phyloP scores from a whole-genome alignment of 2,329 filamentous ascomycete genomes.

The Fonsecaea monophora region DNA sequence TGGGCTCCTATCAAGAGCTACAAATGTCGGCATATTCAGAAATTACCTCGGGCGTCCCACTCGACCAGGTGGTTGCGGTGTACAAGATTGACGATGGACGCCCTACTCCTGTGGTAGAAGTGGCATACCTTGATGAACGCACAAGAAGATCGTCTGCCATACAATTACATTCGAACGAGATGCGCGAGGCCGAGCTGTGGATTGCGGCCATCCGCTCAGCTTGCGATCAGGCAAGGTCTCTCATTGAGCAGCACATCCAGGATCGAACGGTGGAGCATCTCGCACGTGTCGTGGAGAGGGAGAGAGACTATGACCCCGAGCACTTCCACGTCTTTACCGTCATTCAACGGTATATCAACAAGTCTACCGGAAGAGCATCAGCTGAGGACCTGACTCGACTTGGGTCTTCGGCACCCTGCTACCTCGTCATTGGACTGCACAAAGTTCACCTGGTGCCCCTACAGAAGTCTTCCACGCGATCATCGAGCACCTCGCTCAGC shows the following conservation, averaged over 20 bases:
- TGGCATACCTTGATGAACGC: constrained; percentile 72
- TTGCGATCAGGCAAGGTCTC: constrained; percentile 44
- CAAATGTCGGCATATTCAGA: constrained; percentile 65
- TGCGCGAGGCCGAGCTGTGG: constrained; percentile 71
- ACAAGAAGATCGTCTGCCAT: constrained; percentile 66
- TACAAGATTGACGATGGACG: constrained; percentile 72
- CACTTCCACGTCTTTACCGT: constrained; percentile 74
- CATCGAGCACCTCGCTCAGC: constrained; percentile 61
- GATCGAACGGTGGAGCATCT: constrained; percentile 66
- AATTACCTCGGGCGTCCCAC: constrained; percentile 60
- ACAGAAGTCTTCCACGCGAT: constrained; percentile 62
- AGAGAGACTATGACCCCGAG: constrained; percentile 71
- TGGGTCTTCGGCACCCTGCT: constrained; percentile 66
- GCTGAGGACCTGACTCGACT: constrained; percentile 71
- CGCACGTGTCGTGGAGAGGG: constrained; percentile 67
- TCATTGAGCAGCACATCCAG: constrained; percentile 55
- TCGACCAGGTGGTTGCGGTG: constrained; percentile 71
- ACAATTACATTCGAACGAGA: constrained; percentile 68
- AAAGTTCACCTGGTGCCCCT: constrained; percentile 73
- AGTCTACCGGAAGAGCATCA: constrained; percentile 63
- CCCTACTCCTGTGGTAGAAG: constrained; percentile 70
- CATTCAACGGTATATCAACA: constrained; percentile 66
- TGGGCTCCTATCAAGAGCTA: constrained; percentile 67
- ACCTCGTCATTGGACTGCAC: constrained; percentile 72
- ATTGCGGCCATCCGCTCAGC: constrained; percentile 67